phyloP scores from a whole-genome alignment of 2,329 filamentous ascomycete species.

The Thelonectria olida region DNA sequence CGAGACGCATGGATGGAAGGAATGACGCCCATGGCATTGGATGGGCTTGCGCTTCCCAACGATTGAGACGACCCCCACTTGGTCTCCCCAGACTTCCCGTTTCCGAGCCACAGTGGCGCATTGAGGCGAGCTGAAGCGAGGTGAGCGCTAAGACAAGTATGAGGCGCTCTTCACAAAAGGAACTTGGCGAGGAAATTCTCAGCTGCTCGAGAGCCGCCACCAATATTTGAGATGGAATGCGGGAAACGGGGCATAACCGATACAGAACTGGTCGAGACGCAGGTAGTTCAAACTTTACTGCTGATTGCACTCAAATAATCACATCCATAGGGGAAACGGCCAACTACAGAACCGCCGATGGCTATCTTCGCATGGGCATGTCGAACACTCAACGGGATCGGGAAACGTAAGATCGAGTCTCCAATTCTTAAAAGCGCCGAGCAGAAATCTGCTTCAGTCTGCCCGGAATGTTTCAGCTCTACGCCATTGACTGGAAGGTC shows the following conservation, averaged over 20 bases:
- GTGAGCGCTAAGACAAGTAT: no score
- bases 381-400: conserved; percentile 73
- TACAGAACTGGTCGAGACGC: no score
- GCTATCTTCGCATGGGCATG: conserved; percentile 46
- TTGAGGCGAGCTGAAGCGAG: neutral
- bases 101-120: conserved; percentile 10
- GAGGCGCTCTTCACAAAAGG: no score
- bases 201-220: neutral
- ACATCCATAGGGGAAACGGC: neutral
- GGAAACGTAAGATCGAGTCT: conserved; percentile 63
- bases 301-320: neutral
- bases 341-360: neutral
- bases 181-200: neutral
- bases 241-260: no score
- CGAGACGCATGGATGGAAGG: conserved; percentile 20
- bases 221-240: no score
- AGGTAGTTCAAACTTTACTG: no score
- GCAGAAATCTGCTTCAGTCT: conserved; percentile 58
- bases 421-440: conserved; percentile 73
- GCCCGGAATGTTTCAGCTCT: conserved; percentile 67
- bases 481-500: conserved; percentile 52
- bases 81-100: neutral
- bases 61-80: conserved; percentile 36
- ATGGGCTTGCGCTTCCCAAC: conserved; percentile 36
- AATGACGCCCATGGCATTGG: conserved; percentile 36